Base-by-base conservation (phyloP, 805 yeast genomes). In the Candida ponderosae region DNA sequence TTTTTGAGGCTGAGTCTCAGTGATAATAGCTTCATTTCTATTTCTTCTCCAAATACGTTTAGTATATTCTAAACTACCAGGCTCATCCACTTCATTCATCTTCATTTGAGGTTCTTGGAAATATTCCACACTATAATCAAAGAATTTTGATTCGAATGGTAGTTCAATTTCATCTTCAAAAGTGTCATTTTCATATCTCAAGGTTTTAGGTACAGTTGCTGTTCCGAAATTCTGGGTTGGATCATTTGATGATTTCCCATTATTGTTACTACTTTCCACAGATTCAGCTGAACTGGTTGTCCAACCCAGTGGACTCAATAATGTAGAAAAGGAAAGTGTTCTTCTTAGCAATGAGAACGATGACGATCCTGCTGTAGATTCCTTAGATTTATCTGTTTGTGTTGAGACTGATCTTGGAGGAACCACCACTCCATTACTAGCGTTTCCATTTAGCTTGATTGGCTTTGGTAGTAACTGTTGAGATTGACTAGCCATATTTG, bases 31-130 rank as follows among this genome's bases (percentile, higher is more conserved):
- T 54, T 93, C 97, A 54, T 93, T 93, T 47, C 97, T 69, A 51
- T 82, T 83, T 44, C 95, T 71, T 48, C 96, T 71, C 97, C 97
- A 93, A 18, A 85, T 60, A 40, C 94, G 68, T 45, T 76, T 79
- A 27, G 84, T 77, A 49, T 85, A 86, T 44, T 85, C 89, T 40
- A 80, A 76, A 39, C 96, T 85, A 0, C 97, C 97, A 0, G 95
- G 93, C 56, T 88, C 96, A 48, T 90, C 97, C 15, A 77, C 62
- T 47, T 90, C 97, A 37, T 75, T 72, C 40, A 76, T 79, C 10
- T 85, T 78, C 81, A 89, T 81, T 54, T 90, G 97, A 0, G 98
- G 97, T 53, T 89, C 97, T 51, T 89, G 95, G 63, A 90, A 93
- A 53, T 88, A 89, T 56, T 93, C 98, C 41, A 86, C 54, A 48